Evolutionary conservation across 2,329 filamentous ascomycete genomes (phyloP), one percentile per base, ranked within the genome.

Genomic region (Teratosphaeria viscida): DNA sequence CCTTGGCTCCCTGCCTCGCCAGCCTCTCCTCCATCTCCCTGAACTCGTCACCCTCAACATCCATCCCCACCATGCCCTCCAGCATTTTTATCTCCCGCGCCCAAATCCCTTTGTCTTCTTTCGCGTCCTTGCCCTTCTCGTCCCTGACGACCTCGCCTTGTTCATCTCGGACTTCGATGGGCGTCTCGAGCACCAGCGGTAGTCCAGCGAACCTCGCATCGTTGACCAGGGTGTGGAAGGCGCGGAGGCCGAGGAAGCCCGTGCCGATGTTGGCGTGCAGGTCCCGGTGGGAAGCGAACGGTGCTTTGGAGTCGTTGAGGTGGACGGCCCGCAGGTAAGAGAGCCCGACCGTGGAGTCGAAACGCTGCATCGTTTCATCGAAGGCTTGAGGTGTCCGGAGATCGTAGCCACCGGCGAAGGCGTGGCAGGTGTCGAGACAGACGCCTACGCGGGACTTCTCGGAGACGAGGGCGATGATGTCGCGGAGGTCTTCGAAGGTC

Each of bases 251-350:
- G 0, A 99, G 81, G 71, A 95, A 99, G 1, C 94, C 94, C 0
- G 91, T 95, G 29, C 94, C 94, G 63, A 99, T 97, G 71, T 96
- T 97, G 64, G 92, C 91, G 74, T 99, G 94, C 2, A 97, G 77
- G 72, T 99, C 94, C 49, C 92, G 85, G 65, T 90, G 84, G 39
- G 90, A 94, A 52, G 76, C 80, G 34, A 95, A 79, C 0, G 94
- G 92, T 0, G 92, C 90, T 75, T 97, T 99, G 76, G 89, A 95
- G 75, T 99, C 94, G 73, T 99, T 99, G 52, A 99, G 67, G 73
- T 99, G 94, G 59, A 97, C 79, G 0, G 94, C 94, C 62, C 85
- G 85, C 7, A 99, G 82, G 67, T 95, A 96, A 57, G 83, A 76
- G 34, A 87, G 73, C 0, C 94, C 94, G 10, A 99, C 87, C 5